phyloP scores from a whole-genome alignment of 148 eudicot genomes.

The Persicaria maculosa region DNA sequence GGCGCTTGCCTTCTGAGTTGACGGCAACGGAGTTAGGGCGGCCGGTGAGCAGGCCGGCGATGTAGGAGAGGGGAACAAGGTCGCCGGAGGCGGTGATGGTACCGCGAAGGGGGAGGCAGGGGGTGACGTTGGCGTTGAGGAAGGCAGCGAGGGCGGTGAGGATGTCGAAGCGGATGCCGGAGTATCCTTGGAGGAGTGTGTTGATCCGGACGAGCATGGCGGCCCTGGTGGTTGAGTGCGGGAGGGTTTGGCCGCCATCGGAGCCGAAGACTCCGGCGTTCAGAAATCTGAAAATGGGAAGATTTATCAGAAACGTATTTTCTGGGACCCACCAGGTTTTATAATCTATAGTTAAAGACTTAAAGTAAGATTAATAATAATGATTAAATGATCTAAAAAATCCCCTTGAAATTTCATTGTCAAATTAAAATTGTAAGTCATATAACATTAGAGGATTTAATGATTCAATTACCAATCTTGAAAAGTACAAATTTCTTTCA shows the following conservation, averaged over 20 bases:
- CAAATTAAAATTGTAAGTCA: too few species aligned
- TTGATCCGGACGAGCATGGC: constrained; percentile 88
- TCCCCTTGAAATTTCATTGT: too few species aligned
- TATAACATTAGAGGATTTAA: too few species aligned
- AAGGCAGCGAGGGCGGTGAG: constrained; percentile 58
- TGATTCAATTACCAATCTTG: too few species aligned
- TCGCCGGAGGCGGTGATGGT: constrained; percentile 86
- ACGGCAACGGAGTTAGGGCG: constrained; percentile 73
- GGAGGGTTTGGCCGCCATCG: constrained; percentile 61
- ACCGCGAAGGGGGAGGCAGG: constrained; percentile 79
- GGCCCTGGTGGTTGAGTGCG: constrained; percentile 70
- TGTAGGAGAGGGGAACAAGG: constrained; percentile 79
- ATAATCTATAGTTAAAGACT: too few species aligned
- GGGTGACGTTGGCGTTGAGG: constrained; percentile 77
- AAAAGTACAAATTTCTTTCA: too few species aligned
- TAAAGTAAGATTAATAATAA: not conserved
- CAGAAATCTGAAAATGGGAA: constrained; percentile 47
- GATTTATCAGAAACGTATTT: not conserved
- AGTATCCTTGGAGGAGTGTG: constrained; percentile 89
- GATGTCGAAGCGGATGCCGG: constrained; percentile 83
- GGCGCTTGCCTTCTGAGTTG: constrained; percentile 49
- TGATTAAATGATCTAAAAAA: too few species aligned
- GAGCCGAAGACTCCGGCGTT: constrained; percentile 82
- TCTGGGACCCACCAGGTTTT: not conserved
- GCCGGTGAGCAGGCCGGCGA: constrained; percentile 79